Percentiles rank a stretch among this genome's conserved stretches.
These are phyloP conservation scores for Aspergillus heteromorphus DNA, from an alignment of 495 filamentous ascomycete species.

Conservation along the genomic window DNA sequence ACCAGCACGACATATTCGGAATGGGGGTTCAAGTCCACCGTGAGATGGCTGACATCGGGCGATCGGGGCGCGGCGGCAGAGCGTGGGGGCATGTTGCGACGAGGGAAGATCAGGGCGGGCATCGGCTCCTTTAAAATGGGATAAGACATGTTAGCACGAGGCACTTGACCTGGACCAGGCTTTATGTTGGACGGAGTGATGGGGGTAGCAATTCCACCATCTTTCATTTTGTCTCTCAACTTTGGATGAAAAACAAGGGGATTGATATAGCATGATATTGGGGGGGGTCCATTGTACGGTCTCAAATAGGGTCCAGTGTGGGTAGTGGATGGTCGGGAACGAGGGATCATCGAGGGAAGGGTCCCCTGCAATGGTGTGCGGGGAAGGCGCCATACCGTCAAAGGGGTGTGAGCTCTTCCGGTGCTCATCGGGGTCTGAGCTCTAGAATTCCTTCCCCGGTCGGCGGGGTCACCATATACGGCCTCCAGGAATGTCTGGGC, in stretches of 20 bases:
- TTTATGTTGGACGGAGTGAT: slow-evolving; percentile 18
- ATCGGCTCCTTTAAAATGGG: slow-evolving; percentile 45
- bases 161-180: slow-evolving; percentile 12
- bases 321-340: slow-evolving; percentile 7
- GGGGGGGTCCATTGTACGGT: background rate
- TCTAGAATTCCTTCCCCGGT: slow-evolving; percentile 59
- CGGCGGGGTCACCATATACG: slow-evolving; percentile 62
- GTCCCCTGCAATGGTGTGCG: slow-evolving; percentile 20
- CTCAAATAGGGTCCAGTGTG: background rate
- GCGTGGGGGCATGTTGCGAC: slow-evolving; percentile 54
- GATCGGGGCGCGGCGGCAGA: slow-evolving; percentile 61
- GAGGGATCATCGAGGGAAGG: slow-evolving; percentile 21
- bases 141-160: slow-evolving; percentile 34
- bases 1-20: slow-evolving; percentile 85
- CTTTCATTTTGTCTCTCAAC: slow-evolving; percentile 5
- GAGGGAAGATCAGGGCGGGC: slow-evolving; percentile 46
- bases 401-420: slow-evolving; percentile 42
- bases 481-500: slow-evolving; percentile 75
- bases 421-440: slow-evolving; percentile 75
- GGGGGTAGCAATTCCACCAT: slow-evolving; percentile 9
- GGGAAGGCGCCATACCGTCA: slow-evolving; percentile 37
- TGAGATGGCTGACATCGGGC: slow-evolving; percentile 69
- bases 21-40: slow-evolving; percentile 59
- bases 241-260: background rate
- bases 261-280: background rate